Percentiles rank a stretch among this genome's conserved stretches.
Evolutionary conservation across 129 eudicot genomes (phyloP).

Genomic region (Calendula officinalis): DNA sequence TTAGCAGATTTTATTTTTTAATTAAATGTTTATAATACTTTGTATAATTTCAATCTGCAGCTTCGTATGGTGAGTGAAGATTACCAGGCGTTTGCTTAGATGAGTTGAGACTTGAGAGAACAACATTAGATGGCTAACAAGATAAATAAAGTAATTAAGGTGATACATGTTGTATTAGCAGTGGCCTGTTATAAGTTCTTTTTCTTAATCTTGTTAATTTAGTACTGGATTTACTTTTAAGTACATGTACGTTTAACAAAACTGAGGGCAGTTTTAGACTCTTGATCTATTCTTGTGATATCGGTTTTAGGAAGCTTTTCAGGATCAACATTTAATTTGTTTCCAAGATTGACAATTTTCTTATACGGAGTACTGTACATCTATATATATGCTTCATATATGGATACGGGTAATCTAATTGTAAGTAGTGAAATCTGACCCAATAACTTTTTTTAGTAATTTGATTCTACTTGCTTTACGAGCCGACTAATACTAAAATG

Average conservation of each 20-base stretch:
- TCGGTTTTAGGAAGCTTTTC: slow-evolving; percentile 10
- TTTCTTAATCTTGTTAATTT: slow-evolving; percentile 1
- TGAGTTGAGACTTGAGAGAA: slow-evolving; percentile 44
- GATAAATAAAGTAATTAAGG: slow-evolving; percentile 23
- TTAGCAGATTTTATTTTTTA: too few relatives aligned
- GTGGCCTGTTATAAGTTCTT: slow-evolving; percentile 15
- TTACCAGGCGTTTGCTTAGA: slow-evolving; percentile 42
- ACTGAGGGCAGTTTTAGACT: slow-evolving; percentile 15
- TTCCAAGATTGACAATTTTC: slow-evolving; percentile 11
- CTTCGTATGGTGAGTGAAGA: slow-evolving; percentile 49
- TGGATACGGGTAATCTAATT: too few relatives aligned
- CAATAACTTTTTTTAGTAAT: too few relatives aligned
- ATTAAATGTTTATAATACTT: not conserved
- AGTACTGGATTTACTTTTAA: slow-evolving; percentile 12
- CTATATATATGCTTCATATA: too few relatives aligned
- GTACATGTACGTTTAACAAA: slow-evolving; percentile 27
- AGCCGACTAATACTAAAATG: too few relatives aligned
- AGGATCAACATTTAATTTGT: slow-evolving; percentile 15
- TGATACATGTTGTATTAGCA: slow-evolving; percentile 23
- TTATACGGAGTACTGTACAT: slow-evolving; percentile 2
- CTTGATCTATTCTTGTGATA: slow-evolving; percentile 6
- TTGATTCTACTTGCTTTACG: too few relatives aligned
- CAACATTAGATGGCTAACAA: slow-evolving; percentile 44
- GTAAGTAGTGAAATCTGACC: too few relatives aligned
- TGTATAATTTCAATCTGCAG: slow-evolving; percentile 41